phyloP scores from a whole-genome alignment of 768 basidiomycete genomes.

The Butyriboletus loyo region DNA sequence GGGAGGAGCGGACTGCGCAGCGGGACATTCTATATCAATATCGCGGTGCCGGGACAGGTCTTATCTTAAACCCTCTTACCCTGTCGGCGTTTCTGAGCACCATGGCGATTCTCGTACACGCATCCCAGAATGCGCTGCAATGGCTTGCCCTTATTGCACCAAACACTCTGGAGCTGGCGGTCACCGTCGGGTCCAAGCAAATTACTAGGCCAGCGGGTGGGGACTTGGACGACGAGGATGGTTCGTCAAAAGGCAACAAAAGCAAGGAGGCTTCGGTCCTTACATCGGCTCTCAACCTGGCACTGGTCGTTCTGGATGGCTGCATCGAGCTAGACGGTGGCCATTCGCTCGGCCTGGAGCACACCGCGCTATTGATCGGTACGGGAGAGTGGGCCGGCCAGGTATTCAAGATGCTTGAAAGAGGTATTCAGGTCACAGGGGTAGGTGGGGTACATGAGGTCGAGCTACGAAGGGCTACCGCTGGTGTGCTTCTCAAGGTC shows the following conservation, averaged over 20 bases:
- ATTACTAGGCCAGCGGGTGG: conserved; percentile 42
- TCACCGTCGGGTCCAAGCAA: conserved; percentile 71
- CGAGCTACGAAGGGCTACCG: conserved; percentile 64
- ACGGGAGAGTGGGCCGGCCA: conserved; percentile 77
- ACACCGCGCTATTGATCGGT: conserved; percentile 66
- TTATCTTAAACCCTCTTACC: conserved; percentile 76
- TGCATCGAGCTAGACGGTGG: conserved; percentile 77
- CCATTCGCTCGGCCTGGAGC: conserved; percentile 68
- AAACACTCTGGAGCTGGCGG: conserved; percentile 76
- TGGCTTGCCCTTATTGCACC: conserved; percentile 83
- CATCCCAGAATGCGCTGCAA: conserved; percentile 73
- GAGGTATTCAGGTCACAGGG: conserved; percentile 57
- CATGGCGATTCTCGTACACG: conserved; percentile 76
- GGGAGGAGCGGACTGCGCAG: conserved; percentile 67
- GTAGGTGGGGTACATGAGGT: conserved; percentile 65
- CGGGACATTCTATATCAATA: conserved; percentile 56
- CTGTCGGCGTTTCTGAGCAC: conserved; percentile 76
- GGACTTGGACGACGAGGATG: conserved; percentile 33
- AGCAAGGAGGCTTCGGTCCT: conserved; percentile 72
- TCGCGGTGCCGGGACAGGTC: conserved; percentile 72
- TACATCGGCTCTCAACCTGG: conserved; percentile 72
- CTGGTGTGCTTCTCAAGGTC: conserved; percentile 78
- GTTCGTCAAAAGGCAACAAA: conserved; percentile 15
- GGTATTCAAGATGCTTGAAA: conserved; percentile 63
- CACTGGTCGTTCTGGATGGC: conserved; percentile 71